Conservation (phyloP, 1,284 basidiomycete genomes). For the Moesziomyces parantarcticus region DNA sequence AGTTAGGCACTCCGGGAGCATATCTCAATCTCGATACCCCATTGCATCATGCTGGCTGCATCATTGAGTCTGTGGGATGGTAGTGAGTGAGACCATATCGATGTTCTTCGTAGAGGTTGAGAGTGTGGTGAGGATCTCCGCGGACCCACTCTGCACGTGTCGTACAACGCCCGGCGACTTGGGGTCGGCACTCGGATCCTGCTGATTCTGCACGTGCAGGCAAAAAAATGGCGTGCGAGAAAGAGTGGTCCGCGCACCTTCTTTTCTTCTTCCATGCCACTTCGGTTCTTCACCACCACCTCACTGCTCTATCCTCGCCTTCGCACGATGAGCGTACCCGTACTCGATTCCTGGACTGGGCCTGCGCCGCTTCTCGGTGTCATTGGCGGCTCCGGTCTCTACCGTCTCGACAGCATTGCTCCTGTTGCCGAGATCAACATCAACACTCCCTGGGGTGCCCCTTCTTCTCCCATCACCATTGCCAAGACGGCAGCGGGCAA, state of each 20-base stretch:
- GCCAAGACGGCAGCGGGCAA: constrained; percentile 79
- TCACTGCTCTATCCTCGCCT: neutral
- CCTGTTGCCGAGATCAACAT: constrained; percentile 59
- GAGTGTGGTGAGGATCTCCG: no score
- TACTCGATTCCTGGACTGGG: constrained; percentile 44
- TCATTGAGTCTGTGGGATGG: no score
- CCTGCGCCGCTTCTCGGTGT: constrained; percentile 57
- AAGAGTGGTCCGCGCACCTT: constrained; percentile 11
- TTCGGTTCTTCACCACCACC: neutral
- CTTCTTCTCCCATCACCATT: constrained; percentile 91
- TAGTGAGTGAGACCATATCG: no score
- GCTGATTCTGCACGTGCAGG: neutral
- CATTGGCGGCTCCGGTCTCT: constrained; percentile 65
- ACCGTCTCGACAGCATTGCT: constrained; percentile 64
- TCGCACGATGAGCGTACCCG: constrained; percentile 30
- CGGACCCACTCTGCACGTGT: no score
- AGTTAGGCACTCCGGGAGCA: no score
- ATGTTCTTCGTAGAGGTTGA: no score
- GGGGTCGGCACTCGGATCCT: no score
- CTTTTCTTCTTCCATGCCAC: constrained; percentile 3
- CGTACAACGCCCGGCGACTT: no score
- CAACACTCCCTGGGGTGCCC: constrained; percentile 86
- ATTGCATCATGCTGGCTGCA: neutral
- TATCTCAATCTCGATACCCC: neutral
- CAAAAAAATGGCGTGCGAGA: constrained; percentile 18